Base-by-base conservation (phyloP, 148 eudicot genomes). In the Persicaria tinctoria region DNA sequence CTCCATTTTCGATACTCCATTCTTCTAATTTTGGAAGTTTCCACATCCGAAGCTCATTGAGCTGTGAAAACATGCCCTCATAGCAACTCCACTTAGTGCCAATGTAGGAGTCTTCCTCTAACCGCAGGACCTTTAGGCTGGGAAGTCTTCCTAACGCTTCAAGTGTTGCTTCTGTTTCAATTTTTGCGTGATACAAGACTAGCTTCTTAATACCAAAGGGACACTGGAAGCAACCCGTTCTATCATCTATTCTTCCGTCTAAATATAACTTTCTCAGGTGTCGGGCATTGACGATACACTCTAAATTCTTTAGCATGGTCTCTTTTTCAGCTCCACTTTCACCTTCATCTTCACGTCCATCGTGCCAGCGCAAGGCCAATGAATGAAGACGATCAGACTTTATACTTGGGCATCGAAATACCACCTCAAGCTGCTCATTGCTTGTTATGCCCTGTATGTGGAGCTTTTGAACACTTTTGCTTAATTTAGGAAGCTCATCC, bases 321-420 rank as follows among this genome's bases (percentile, higher is more conserved):
- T 27, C 32, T 27, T 27, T 1, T 27, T 27, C 32, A 27, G 32
- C 32, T 27, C 32, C 32, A 27, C 32, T 27, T 27, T 27, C 32
- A 27, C 32, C 68, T 82, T 75, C 16, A 78, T 1, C 32, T 27
- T 27, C 1, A 11, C 48, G 14, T n/a, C 12, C 53, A 38, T 70
- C 70, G 32, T 0, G 69, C 84, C 84, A 82, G 13, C 76, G 77
- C 47, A 79, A 79, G 41, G 73, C 72, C 82, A 82, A 46, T 13
- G 66, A 8, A 46, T 57, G 17, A n/a, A 82, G 73, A 57, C 9
- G n/a, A 47, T 55, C 8, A 11, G 48, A 16, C 8, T 59, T 23
- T 57, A 79, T 57, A 64, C 50, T 16, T 0, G 75, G 79, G 74
- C 77, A 73, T 6, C 18, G 9, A 44, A 76, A 72, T 11, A 79